phyloP scores from a whole-genome alignment of 108 stramenopile genomes.

The Chaetoceros muelleri region DNA sequence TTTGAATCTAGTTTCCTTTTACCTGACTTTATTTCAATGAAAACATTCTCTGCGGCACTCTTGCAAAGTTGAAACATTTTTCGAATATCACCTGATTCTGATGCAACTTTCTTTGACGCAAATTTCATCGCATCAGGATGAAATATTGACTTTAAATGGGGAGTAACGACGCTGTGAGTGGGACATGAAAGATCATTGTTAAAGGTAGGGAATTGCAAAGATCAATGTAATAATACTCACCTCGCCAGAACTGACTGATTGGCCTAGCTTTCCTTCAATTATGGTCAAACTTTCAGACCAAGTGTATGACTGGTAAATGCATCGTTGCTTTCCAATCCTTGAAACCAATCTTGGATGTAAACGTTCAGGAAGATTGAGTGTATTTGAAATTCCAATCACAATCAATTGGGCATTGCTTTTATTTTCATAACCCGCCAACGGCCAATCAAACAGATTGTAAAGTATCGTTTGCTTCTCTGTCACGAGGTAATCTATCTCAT shows the following conservation, averaged over 20 bases:
- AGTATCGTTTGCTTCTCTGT: slow-evolving; percentile 88
- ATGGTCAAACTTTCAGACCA: slow-evolving; percentile 40
- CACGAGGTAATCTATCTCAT: slow-evolving; percentile 97
- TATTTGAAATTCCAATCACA: slow-evolving; percentile 96
- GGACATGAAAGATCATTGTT: too few relatives aligned
- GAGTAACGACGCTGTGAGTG: too few relatives aligned
- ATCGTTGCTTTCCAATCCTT: slow-evolving; percentile 51
- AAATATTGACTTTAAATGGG: slow-evolving; percentile 40
- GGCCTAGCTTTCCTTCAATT: slow-evolving; percentile 47
- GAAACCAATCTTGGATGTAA: slow-evolving; percentile 74
- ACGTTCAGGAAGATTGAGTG: slow-evolving; percentile 91
- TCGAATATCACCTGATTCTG: slow-evolving; percentile 84
- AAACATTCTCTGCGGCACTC: slow-evolving; percentile 69
- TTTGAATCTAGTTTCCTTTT: slow-evolving; percentile 5
- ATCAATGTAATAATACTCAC: too few relatives aligned
- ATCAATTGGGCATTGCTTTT: slow-evolving; percentile 30
- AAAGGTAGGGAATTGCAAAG: too few relatives aligned
- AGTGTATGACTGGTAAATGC: slow-evolving; percentile 52
- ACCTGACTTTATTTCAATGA: slow-evolving; percentile 18
- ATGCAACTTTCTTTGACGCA: slow-evolving; percentile 84
- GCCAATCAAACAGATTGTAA: slow-evolving; percentile 99
- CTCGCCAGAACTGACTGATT: not conserved
- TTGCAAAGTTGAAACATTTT: slow-evolving; percentile 88
- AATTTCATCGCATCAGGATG: slow-evolving; percentile 69
- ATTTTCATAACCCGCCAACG: slow-evolving; percentile 15